These are phyloP conservation scores for Monilinia vaccinii-corymbosi DNA, from an alignment of 2,329 filamentous ascomycete genomes.

Conservation along the genomic window DNA sequence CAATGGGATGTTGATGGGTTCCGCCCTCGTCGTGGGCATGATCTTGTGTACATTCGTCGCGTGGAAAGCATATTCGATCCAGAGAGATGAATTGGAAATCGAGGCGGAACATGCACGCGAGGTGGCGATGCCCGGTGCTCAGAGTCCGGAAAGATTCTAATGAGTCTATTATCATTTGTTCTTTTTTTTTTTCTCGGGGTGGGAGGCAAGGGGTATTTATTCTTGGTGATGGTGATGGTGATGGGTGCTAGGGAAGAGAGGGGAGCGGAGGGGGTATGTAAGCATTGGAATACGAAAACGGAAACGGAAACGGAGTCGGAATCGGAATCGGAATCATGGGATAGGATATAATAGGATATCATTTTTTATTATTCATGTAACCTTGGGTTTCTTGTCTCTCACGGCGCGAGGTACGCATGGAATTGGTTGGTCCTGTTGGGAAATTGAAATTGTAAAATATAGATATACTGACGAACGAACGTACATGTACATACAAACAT, in stretches of 20 bases:
- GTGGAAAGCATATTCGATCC: constrained; percentile 29
- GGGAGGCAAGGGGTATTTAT: neutral
- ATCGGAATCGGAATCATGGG: too few relatives aligned
- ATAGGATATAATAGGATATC: neutral
- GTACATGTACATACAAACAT: neutral
- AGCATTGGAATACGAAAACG: neutral
- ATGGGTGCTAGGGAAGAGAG: neutral
- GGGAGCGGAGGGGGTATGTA: too few relatives aligned
- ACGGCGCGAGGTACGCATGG: neutral
- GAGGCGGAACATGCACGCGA: constrained; percentile 37
- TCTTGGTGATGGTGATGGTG: neutral
- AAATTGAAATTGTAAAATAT: too few relatives aligned
- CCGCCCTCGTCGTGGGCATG: constrained; percentile 55
- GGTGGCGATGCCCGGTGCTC: constrained; percentile 26
- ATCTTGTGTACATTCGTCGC: constrained; percentile 59
- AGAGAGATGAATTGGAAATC: constrained; percentile 32
- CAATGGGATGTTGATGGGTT: constrained; percentile 56
- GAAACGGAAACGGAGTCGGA: too few relatives aligned
- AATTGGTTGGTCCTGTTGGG: too few relatives aligned
- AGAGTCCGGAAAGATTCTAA: constrained; percentile 20
- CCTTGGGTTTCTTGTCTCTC: too few relatives aligned
- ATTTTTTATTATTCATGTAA: too few relatives aligned
- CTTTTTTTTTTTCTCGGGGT: too few relatives aligned
- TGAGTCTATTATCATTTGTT: neutral
- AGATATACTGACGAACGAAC: too few relatives aligned